Base-by-base conservation (phyloP, 2,329 filamentous ascomycete genomes). In the Talaromyces verruculosus region DNA sequence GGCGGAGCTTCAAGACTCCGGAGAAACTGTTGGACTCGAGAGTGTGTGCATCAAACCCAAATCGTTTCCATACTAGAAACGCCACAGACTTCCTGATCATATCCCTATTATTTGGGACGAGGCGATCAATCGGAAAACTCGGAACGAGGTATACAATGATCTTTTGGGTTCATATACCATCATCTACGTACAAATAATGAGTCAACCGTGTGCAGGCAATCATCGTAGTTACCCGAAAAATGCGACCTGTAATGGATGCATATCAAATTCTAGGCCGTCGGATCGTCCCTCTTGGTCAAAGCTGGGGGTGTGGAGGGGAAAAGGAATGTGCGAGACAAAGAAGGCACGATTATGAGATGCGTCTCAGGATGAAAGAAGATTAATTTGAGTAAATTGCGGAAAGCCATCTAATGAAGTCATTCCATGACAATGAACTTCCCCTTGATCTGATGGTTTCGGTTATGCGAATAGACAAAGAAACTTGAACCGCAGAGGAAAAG, bases 111-210 rank as follows among this genome's bases (percentile, higher is more conserved):
- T 28, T 39, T 41, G 22, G 22, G 22, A 45, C 2, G 10, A 39
- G 28, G 37, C 25, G 15, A 28, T 60, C 37, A 43, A 60, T 45
- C 57, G 37, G 57, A 45, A 45, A 45, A 11, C 37, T 19, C 57
- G 57, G 57, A 60, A 17, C 11, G 49, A 60, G 19, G 6, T 28
- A 10, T 43, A 28, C 11, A 13, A 11, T 43, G 22, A 28, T 17
- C 22, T 2, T 59, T 33, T 30, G 35, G 13, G 22, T 28, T 39
- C 11, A 25, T 39, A 19, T 59, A 17, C 22, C 33, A 59, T 59
- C 35, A 30, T 60, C 17, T 43, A 51, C 13, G 47, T 33, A 45
- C 37, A 22, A 60, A 60, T 43, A 45, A 60, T 60, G 57, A 60
- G 39, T 28, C 39, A 60, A 30, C 17, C 8, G 5, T 11, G 13